Percentiles rank a stretch among this genome's conserved stretches.
Evolutionary conservation across 2,329 filamentous ascomycete species (phyloP).

Genomic region (Fusarium sp.): DNA sequence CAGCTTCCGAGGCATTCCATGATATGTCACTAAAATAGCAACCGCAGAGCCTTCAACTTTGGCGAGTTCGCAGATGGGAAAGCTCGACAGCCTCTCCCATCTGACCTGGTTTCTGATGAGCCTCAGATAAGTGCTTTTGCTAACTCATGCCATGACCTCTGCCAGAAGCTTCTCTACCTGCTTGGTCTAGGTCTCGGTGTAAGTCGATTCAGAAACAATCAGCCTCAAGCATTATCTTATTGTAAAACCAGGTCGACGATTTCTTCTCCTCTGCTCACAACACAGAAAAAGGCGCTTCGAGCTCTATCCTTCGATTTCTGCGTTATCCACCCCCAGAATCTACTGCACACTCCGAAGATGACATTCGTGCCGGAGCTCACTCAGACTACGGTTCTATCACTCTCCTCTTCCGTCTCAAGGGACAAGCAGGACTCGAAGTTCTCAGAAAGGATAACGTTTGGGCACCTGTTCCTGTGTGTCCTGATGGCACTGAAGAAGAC

Average conservation of each 20-base stretch:
- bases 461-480: constrained; percentile 75
- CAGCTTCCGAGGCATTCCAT: not conserved
- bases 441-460: constrained; percentile 65
- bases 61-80: constrained; percentile 76
- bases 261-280: constrained; percentile 67
- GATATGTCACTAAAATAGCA: not conserved
- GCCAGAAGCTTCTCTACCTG: constrained; percentile 76
- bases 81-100: constrained; percentile 81
- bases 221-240: constrained; percentile 2
- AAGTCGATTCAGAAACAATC: constrained; percentile 34
- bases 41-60: constrained; percentile 86
- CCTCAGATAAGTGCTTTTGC: constrained; percentile 73
- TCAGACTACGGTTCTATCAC: constrained; percentile 83
- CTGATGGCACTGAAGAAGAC: constrained; percentile 67
- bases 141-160: constrained; percentile 76
- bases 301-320: constrained; percentile 75
- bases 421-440: constrained; percentile 89
- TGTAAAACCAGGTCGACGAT: constrained; percentile 52
- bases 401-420: constrained; percentile 85
- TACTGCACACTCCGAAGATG: constrained; percentile 58
- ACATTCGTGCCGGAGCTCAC: constrained; percentile 90
- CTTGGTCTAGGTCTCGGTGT: constrained; percentile 82
- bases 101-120: constrained; percentile 68
- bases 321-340: constrained; percentile 71
- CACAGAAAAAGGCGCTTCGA: constrained; percentile 57